A percentile compares a stretch with the other conserved stretches of the same genome.
Conservation (phyloP, 345 rosid species). For the Rubroshorea leprosula region DNA sequence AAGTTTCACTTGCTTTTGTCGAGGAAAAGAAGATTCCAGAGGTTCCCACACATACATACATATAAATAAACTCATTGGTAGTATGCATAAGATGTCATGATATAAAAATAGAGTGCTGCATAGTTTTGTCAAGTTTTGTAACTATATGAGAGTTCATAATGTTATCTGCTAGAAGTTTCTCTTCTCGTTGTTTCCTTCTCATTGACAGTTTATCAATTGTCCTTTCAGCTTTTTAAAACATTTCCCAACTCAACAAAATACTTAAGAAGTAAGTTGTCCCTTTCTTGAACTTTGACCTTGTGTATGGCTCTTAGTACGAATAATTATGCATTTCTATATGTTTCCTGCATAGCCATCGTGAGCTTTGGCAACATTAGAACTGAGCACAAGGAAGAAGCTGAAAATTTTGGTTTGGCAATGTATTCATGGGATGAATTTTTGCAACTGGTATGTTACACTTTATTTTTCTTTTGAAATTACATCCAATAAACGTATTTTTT, state of each 20-base stretch:
- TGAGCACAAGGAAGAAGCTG: conserved; percentile 58
- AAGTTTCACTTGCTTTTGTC: conserved; percentile 76
- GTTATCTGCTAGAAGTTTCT: not conserved
- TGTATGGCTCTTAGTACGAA: not conserved
- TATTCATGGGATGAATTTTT: conserved; percentile 87
- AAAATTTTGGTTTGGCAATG: conserved; percentile 46
- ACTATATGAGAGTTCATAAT: conserved; percentile 5
- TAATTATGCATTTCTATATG: conserved; percentile 8
- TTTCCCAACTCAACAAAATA: conserved; percentile 56
- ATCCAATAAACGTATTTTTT: not conserved
- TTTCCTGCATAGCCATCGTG: conserved; percentile 63
- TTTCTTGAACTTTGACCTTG: conserved; percentile 11
- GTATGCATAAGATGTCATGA: not conserved
- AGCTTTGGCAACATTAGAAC: conserved; percentile 81
- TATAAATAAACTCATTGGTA: conserved; percentile 1
- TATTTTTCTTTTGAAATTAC: conserved; percentile 1
- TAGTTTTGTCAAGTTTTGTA: conserved; percentile 1
- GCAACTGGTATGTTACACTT: conserved; percentile 45
- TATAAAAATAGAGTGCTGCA: too few species aligned
- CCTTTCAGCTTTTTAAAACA: conserved; percentile 72
- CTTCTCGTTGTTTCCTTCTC: conserved; percentile 7
- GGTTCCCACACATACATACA: conserved; percentile 43
- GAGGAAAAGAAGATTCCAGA: conserved; percentile 86
- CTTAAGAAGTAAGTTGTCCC: conserved; percentile 61
- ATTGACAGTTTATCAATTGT: conserved; percentile 13